These are phyloP conservation scores for Pichia norvegensis DNA, from an alignment of 1,139 yeast genomes.

Conservation along the genomic window DNA sequence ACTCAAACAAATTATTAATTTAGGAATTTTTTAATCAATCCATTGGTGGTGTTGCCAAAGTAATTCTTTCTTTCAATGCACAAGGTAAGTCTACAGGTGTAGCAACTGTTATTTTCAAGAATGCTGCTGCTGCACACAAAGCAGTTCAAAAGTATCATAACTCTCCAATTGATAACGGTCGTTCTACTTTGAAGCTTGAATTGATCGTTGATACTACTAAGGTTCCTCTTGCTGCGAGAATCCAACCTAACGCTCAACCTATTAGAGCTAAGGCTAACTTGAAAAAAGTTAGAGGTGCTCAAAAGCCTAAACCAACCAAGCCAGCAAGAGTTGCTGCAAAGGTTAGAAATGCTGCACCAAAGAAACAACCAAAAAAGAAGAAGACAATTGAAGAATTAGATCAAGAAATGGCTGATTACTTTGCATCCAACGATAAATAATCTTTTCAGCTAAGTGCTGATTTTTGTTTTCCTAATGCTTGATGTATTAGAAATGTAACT, in stretches of 20 bases:
- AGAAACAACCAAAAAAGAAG: slow-evolving; percentile 38
- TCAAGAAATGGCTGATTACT: slow-evolving; percentile 75
- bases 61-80: slow-evolving; percentile 73
- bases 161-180: slow-evolving; percentile 88
- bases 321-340: slow-evolving; percentile 4
- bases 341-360: slow-evolving; percentile 23
- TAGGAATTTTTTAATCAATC: slow-evolving; percentile 87
- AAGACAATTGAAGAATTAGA: slow-evolving; percentile 87
- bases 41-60: slow-evolving; percentile 75
- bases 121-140: slow-evolving; percentile 56
- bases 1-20: slow-evolving; percentile 14
- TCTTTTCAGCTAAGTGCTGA: not conserved
- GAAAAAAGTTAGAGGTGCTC: slow-evolving; percentile 1
- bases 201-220: slow-evolving; percentile 78
- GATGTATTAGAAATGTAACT: not conserved
- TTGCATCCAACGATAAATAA: slow-evolving; percentile 21
- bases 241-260: slow-evolving; percentile 37
- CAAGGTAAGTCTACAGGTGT: slow-evolving; percentile 87
- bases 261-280: not conserved
- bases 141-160: slow-evolving; percentile 86
- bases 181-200: slow-evolving; percentile 70
- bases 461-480: not conserved
- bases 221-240: slow-evolving; percentile 69
- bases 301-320: slow-evolving; percentile 10
- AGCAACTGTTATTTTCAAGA: slow-evolving; percentile 76